Conservation (phyloP, 208 protist genomes). For the Wallacemonas sp. region DNA sequence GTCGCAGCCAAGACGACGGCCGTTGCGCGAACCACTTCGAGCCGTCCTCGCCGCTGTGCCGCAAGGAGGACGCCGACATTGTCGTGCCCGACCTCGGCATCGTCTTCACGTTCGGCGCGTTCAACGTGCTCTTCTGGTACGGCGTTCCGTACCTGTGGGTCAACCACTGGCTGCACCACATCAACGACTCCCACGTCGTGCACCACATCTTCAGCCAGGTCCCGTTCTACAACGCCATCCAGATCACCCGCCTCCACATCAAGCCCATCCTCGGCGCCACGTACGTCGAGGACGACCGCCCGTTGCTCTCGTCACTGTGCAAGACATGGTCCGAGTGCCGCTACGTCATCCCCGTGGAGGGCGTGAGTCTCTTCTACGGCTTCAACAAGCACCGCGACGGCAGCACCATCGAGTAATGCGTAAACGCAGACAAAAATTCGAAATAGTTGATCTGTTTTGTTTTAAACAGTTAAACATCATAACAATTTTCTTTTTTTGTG, state of each 20-base stretch:
- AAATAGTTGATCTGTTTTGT: no score
- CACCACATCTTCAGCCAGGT: conserved; percentile 95
- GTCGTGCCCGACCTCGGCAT: conserved; percentile 76
- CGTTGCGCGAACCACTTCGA: conserved; percentile 82
- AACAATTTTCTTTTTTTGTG: no score
- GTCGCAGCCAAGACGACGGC: conserved; percentile 70
- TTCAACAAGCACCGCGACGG: conserved; percentile 29
- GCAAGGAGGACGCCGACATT: conserved; percentile 71
- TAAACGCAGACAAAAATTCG: no score
- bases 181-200: conserved; percentile 93
- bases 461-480: no score
- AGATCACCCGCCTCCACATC: conserved; percentile 81
- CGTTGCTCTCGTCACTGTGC: conserved; percentile 46
- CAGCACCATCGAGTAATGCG: conserved; percentile 8
- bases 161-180: conserved; percentile 93
- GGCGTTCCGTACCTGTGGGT: conserved; percentile 79
- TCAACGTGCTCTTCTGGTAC: conserved; percentile 80
- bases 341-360: conserved; percentile 80
- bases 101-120: conserved; percentile 57
- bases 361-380: conserved; percentile 68
- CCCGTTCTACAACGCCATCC: conserved; percentile 93
- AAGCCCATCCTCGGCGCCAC: conserved; percentile 65
- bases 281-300: conserved; percentile 64
- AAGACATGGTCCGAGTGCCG: conserved; percentile 59
- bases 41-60: conserved; percentile 80